phyloP scores from a whole-genome alignment of 2,329 filamentous ascomycete species.

The Colletotrichum sp. region DNA sequence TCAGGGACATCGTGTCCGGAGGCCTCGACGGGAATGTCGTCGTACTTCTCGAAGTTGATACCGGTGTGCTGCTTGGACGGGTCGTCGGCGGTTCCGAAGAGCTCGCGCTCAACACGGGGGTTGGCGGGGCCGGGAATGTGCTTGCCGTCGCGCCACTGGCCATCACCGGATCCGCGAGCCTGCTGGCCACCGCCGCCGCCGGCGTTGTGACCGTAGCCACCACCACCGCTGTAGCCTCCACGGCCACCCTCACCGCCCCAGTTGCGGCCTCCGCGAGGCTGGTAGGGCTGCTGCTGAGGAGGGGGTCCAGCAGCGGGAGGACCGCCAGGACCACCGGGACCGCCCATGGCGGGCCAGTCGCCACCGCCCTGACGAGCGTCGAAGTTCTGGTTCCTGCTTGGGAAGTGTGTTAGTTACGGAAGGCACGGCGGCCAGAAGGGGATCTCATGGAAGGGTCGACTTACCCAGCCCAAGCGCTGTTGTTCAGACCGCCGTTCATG shows the following conservation, averaged over 20 bases:
- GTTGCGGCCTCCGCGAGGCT: constrained; percentile 14
- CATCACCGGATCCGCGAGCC: constrained; percentile 87
- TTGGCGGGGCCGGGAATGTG: constrained; percentile 91
- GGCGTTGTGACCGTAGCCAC: constrained; percentile 44
- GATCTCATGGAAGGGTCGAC: constrained; percentile 23
- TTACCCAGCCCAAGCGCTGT: constrained; percentile 61
- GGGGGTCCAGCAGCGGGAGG: constrained; percentile 31
- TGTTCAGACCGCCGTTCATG: constrained; percentile 51
- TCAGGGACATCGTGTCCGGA: constrained; percentile 94
- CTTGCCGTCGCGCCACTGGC: constrained; percentile 96
- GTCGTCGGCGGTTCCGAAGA: constrained; percentile 91
- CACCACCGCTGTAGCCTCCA: constrained; percentile 41
- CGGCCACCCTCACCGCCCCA: constrained; percentile 37
- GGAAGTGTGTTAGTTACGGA: not conserved
- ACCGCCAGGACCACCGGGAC: constrained; percentile 29
- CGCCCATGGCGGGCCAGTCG: constrained; percentile 24
- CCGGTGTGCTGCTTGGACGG: constrained; percentile 95
- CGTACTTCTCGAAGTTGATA: constrained; percentile 99
- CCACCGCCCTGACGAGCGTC: constrained; percentile 32
- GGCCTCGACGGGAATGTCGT: constrained; percentile 98
- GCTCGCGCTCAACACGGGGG: constrained; percentile 89
- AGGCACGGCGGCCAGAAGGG: constrained; percentile 22
- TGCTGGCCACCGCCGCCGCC: constrained; percentile 54
- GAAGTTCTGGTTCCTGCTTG: constrained; percentile 27
- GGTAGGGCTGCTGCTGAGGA: constrained; percentile 23